A percentile compares a stretch with the other conserved stretches of the same genome.
Evolutionary conservation across 2,329 filamentous ascomycete genomes (phyloP).

Genomic region (Fusarium sp.): DNA sequence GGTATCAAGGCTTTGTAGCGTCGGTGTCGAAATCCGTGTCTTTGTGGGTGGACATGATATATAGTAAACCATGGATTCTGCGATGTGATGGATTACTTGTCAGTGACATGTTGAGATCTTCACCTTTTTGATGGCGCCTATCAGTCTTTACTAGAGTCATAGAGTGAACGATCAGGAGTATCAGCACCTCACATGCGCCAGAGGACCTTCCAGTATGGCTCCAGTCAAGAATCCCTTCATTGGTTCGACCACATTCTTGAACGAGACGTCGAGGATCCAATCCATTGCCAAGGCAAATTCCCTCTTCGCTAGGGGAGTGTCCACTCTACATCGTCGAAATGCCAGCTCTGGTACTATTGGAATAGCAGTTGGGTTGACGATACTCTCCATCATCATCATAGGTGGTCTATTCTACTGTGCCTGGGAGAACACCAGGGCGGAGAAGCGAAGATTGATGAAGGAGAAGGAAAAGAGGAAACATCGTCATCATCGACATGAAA

Average conservation of each 20-base stretch:
- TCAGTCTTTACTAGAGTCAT: not conserved
- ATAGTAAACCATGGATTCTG: not conserved
- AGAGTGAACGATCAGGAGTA: not conserved
- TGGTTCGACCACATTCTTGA: no score
- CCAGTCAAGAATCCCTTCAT: not conserved
- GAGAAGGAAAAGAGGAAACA: not conserved
- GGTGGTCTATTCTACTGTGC: slow-evolving; percentile 23
- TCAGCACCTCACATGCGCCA: not conserved
- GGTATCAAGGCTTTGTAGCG: not conserved
- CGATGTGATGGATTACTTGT: not conserved
- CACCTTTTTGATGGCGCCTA: slow-evolving; percentile 16
- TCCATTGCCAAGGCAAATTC: not conserved
- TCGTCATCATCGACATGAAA: not conserved
- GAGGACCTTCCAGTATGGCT: not conserved
- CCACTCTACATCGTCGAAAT: slow-evolving; percentile 17
- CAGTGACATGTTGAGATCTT: no score
- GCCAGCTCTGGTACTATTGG: slow-evolving; percentile 15
- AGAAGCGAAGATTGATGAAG: not conserved
- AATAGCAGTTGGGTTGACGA: slow-evolving; percentile 19
- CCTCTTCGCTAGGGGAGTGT: not conserved
- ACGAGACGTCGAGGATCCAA: no score
- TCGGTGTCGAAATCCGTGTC: not conserved
- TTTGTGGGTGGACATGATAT: not conserved
- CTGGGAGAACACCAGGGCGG: slow-evolving; percentile 9
- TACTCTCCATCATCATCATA: slow-evolving; percentile 17